Evolutionary conservation across 2,329 filamentous ascomycete species (phyloP).

Genomic region (Tolypocladium cylindrosporum): DNA sequence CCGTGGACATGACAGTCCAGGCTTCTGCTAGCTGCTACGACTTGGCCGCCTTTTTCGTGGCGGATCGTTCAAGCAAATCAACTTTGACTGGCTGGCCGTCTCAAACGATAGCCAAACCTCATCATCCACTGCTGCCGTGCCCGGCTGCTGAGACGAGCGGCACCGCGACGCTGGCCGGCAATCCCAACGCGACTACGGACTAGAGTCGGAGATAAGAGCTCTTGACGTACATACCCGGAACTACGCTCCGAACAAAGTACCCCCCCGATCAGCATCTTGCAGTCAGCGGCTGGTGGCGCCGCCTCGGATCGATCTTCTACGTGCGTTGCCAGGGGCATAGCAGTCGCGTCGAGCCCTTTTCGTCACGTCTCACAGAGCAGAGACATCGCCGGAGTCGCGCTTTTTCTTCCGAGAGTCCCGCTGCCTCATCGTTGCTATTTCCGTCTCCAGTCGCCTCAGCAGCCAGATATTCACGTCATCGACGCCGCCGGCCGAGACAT

Average conservation of each 20-base stretch:
- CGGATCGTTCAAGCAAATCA: too few species aligned
- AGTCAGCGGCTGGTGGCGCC: background rate
- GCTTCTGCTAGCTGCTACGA: too few species aligned
- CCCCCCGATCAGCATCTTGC: background rate
- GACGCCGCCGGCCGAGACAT: slow-evolving; percentile 14
- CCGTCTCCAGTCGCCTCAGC: background rate
- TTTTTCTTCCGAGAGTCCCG: background rate
- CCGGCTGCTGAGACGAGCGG: too few species aligned
- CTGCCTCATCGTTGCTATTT: background rate
- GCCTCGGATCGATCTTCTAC: background rate
- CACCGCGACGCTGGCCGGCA: too few species aligned
- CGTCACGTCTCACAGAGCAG: background rate
- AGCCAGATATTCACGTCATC: background rate
- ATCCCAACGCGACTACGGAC: too few species aligned
- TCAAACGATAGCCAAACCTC: too few species aligned
- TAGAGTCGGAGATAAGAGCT: background rate
- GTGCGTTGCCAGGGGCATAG: background rate
- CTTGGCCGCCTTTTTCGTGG: too few species aligned
- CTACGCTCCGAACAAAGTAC: background rate
- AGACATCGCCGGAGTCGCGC: background rate
- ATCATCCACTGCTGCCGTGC: too few species aligned
- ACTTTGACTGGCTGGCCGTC: too few species aligned
- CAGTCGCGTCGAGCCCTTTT: background rate
- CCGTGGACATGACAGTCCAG: too few species aligned
- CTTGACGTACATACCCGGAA: background rate